Conservation (phyloP, 441 rosid species). For the Theobroma grandiflorum region DNA sequence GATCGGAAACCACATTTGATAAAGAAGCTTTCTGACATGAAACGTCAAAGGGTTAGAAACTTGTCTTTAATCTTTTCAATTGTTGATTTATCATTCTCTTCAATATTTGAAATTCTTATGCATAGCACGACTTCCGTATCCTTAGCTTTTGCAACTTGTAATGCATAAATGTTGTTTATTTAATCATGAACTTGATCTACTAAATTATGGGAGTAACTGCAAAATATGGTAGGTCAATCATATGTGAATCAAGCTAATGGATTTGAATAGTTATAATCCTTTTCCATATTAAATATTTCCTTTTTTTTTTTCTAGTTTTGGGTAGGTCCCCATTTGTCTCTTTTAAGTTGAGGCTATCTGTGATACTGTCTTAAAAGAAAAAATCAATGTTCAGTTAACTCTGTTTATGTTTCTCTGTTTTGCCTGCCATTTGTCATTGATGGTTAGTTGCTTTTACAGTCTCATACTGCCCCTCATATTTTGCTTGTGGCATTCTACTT, state of each 20-base stretch:
- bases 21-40: slow-evolving; percentile 41
- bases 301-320: not conserved
- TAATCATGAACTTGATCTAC: not conserved
- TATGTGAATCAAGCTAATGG: not conserved
- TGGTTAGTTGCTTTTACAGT: not conserved
- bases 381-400: not conserved
- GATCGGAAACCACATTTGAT: slow-evolving; percentile 35
- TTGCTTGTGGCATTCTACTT: slow-evolving; percentile 13
- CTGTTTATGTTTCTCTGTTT: not conserved
- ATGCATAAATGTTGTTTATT: not conserved
- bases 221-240: not conserved
- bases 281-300: not conserved
- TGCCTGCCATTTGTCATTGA: not conserved
- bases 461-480: not conserved
- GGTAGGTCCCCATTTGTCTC: not conserved
- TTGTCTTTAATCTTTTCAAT: slow-evolving; percentile 16
- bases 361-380: not conserved
- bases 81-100: slow-evolving; percentile 2
- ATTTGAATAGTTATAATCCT: not conserved
- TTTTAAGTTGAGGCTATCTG: not conserved
- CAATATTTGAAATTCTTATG: not conserved
- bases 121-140: not conserved
- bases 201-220: not conserved
- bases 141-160: slow-evolving; percentile 1
- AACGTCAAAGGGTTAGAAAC: slow-evolving; percentile 49